Percentiles rank a stretch among this genome's conserved stretches.
phyloP scores from a whole-genome alignment of 1,284 basidiomycete genomes.

The Hemileia vastatrix region DNA sequence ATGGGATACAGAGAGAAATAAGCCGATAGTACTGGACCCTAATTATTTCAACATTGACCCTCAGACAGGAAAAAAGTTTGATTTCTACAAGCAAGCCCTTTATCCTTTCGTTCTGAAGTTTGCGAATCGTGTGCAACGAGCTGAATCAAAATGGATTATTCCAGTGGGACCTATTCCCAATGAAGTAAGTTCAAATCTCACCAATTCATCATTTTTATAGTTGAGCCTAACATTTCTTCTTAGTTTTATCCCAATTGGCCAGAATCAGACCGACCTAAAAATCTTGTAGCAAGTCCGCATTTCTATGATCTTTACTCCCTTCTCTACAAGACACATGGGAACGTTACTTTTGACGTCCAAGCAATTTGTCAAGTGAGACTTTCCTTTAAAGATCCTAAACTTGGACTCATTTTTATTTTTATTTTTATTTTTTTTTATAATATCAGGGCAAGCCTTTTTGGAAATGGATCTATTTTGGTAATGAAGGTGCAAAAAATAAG shows the following conservation, averaged over 20 bases:
- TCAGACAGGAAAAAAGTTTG: constrained; percentile 54
- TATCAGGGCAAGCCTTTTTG: constrained; percentile 10
- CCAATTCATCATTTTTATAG: neutral
- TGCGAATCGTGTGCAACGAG: constrained; percentile 54
- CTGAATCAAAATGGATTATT: constrained; percentile 49
- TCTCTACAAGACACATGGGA: constrained; percentile 68
- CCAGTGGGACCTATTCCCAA: constrained; percentile 81
- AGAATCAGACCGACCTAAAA: constrained; percentile 53
- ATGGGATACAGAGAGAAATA: constrained; percentile 62
- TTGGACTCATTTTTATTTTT: neutral
- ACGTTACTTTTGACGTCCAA: constrained; percentile 81
- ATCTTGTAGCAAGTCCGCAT: constrained; percentile 81
- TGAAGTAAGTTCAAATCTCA: constrained; percentile 53
- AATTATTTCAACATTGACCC: constrained; percentile 73
- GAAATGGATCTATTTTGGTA: constrained; percentile 60
- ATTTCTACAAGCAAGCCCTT: constrained; percentile 55
- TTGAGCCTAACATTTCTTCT: neutral
- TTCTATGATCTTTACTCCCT: constrained; percentile 86
- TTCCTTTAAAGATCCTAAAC: neutral
- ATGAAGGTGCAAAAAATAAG: constrained; percentile 65
- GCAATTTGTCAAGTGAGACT: constrained; percentile 62
- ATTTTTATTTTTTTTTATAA: neutral
- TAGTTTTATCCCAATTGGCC: constrained; percentile 33
- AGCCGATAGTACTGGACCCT: constrained; percentile 68
- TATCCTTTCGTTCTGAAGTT: constrained; percentile 68